phyloP scores from a whole-genome alignment of 257 asterid species.

The Phtheirospermum japonicum region DNA sequence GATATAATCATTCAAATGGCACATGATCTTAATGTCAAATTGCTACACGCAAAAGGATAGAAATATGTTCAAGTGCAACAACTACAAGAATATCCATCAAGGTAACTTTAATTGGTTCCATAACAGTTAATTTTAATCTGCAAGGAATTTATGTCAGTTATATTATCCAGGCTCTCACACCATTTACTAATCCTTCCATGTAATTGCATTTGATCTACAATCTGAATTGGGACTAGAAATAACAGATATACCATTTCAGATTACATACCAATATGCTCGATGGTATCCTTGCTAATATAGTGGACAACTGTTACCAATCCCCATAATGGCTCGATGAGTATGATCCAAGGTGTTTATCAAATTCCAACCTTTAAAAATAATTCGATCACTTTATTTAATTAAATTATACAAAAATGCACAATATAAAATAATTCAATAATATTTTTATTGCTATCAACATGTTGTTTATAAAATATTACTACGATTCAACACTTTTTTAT shows the following conservation, averaged over 20 bases:
- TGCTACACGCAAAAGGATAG: conserved; percentile 11
- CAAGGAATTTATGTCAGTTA: conserved; percentile 7
- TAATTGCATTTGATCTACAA: conserved; percentile 2
- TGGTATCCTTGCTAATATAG: conserved; percentile 60
- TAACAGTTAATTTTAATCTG: conserved; percentile 10
- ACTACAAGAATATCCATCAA: conserved; percentile 7
- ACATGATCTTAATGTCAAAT: conserved; percentile 14
- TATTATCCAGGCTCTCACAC: conserved; percentile 12
- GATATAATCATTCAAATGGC: neutral
- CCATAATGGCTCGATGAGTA: conserved; percentile 61
- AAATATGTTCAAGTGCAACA: conserved; percentile 16
- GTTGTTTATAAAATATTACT: too few relatives aligned
- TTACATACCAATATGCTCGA: conserved; percentile 65
- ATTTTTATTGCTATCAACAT: too few relatives aligned
- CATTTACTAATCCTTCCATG: conserved; percentile 5
- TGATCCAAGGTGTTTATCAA: conserved; percentile 86
- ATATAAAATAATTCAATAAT: too few relatives aligned
- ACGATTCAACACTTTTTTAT: too few relatives aligned
- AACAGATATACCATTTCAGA: conserved; percentile 16
- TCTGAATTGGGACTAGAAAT: neutral
- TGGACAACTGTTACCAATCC: conserved; percentile 77
- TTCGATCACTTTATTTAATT: too few relatives aligned
- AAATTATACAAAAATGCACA: too few relatives aligned
- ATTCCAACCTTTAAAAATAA: conserved; percentile 78
- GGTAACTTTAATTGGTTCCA: conserved; percentile 5